A percentile compares a stretch with the other conserved stretches of the same genome.
phyloP scores from a whole-genome alignment of 1,284 basidiomycete species.

The Tylopilus sp. region DNA sequence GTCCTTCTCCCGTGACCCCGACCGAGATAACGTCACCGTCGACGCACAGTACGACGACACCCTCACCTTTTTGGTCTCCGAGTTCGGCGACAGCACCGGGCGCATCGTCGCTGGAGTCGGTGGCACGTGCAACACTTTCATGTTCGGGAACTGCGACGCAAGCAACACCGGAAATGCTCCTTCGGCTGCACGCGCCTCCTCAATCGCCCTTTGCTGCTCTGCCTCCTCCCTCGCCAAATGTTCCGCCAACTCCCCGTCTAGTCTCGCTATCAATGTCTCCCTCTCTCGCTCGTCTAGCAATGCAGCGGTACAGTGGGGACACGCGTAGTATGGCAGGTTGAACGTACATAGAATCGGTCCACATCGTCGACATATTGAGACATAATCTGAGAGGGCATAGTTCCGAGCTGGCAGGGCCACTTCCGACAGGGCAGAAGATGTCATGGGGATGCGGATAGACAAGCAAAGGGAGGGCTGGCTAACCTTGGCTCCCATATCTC shows the following conservation, averaged over 20 bases:
- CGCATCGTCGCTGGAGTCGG: slow-evolving; percentile 41
- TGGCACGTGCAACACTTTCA: slow-evolving; percentile 22
- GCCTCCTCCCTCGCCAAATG: slow-evolving; percentile 47
- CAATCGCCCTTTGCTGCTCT: slow-evolving; percentile 42
- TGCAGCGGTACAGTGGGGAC: slow-evolving; percentile 50
- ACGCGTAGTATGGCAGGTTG: slow-evolving; percentile 52
- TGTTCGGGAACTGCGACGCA: slow-evolving; percentile 15
- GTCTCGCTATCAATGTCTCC: slow-evolving; percentile 36
- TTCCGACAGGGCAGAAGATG: background rate
- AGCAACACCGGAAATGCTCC: slow-evolving; percentile 62
- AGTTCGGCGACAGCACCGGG: slow-evolving; percentile 59
- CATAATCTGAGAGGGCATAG: slow-evolving; percentile 54
- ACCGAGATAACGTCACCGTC: slow-evolving; percentile 29
- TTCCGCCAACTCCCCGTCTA: slow-evolving; percentile 44
- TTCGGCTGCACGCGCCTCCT: slow-evolving; percentile 46
- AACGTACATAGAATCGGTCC: slow-evolving; percentile 60
- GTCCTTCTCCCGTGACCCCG: slow-evolving; percentile 36
- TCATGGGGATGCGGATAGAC: background rate
- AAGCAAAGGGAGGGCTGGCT: background rate
- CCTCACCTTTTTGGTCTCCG: slow-evolving; percentile 48
- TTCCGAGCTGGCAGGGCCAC: slow-evolving; percentile 45
- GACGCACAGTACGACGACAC: slow-evolving; percentile 48
- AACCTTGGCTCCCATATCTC: slow-evolving; percentile 62
- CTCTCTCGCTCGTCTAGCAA: slow-evolving; percentile 39
- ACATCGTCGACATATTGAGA: slow-evolving; percentile 53